Percentiles rank a stretch among this genome's conserved stretches.
Conservation (phyloP, 441 rosid species). For the Oxalis stricta region DNA sequence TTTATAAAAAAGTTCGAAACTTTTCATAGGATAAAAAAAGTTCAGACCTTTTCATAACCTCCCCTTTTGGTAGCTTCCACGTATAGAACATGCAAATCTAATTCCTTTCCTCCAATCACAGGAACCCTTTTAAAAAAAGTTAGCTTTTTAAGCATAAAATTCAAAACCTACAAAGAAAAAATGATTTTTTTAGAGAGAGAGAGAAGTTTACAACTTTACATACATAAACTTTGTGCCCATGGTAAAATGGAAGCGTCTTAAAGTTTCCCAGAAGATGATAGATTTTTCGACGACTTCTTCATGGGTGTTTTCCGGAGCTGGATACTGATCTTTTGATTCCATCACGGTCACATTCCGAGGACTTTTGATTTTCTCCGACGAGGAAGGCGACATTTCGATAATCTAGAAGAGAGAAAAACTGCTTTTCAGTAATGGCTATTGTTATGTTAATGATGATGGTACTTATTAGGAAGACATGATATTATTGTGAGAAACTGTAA, state of each 20-base stretch:
- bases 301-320: conserved; percentile 49
- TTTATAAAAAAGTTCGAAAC: not conserved
- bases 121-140: conserved; percentile 49
- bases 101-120: conserved; percentile 95
- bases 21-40: not conserved
- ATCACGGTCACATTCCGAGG: conserved; percentile 6
- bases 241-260: conserved; percentile 66
- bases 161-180: not conserved
- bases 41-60: conserved; percentile 79
- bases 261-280: conserved; percentile 69
- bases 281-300: conserved; percentile 37
- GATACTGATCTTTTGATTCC: conserved; percentile 34
- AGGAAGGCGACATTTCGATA: conserved; percentile 32
- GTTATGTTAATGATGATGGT: conserved; percentile 1
- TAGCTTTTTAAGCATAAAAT: not conserved
- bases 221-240: conserved; percentile 85
- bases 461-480: conserved; percentile 3
- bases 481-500: conserved; percentile 9
- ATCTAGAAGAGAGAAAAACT: not conserved
- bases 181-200: not conserved
- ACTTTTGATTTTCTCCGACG: conserved; percentile 18
- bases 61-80: conserved; percentile 78
- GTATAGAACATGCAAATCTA: conserved; percentile 86
- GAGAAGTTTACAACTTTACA: conserved; percentile 27
- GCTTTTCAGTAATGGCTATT: too few species aligned